Conservation (phyloP, 2,329 filamentous ascomycete genomes). For the Nothophaeocryptopus gaeumannii region DNA sequence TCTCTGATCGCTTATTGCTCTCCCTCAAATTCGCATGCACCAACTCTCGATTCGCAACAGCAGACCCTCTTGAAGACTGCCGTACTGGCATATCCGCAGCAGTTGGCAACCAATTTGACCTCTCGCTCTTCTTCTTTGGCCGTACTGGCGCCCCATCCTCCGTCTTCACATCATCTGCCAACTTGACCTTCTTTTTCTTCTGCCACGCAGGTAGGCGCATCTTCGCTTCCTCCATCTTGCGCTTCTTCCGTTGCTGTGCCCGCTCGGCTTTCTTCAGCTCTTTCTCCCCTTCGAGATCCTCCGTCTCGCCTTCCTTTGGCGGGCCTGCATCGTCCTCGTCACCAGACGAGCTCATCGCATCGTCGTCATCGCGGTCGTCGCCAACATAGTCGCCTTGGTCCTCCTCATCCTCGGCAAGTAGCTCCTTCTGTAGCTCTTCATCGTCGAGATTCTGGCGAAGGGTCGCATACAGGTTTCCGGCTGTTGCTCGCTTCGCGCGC, state of each 20-base stretch:
- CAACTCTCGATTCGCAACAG: slow-evolving; percentile 57
- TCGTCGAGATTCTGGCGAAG: slow-evolving; percentile 62
- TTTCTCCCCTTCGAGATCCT: slow-evolving; percentile 82
- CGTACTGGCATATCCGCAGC: slow-evolving; percentile 60
- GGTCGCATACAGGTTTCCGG: slow-evolving; percentile 77
- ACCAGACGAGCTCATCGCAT: slow-evolving; percentile 81
- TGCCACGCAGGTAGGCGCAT: slow-evolving; percentile 55
- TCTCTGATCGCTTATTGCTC: slow-evolving; percentile 59
- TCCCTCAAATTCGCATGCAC: slow-evolving; percentile 70
- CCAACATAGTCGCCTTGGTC: slow-evolving; percentile 43
- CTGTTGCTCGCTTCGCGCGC: slow-evolving; percentile 73
- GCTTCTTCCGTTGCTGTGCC: slow-evolving; percentile 71
- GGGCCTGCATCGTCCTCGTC: slow-evolving; percentile 69
- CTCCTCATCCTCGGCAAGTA: slow-evolving; percentile 52
- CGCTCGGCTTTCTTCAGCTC: slow-evolving; percentile 77
- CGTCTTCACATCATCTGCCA: slow-evolving; percentile 38
- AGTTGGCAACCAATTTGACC: slow-evolving; percentile 67
- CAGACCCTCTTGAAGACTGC: slow-evolving; percentile 61
- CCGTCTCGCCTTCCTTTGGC: slow-evolving; percentile 44
- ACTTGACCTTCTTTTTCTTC: slow-evolving; percentile 67
- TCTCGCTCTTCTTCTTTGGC: slow-evolving; percentile 67
- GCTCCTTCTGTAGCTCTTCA: slow-evolving; percentile 42
- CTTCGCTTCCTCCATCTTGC: slow-evolving; percentile 74
- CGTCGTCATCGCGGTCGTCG: slow-evolving; percentile 52
- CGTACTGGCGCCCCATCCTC: slow-evolving; percentile 25